phyloP scores from a whole-genome alignment of 2,329 filamentous ascomycete species.

The Graphilbum ipis-grandicollis region DNA sequence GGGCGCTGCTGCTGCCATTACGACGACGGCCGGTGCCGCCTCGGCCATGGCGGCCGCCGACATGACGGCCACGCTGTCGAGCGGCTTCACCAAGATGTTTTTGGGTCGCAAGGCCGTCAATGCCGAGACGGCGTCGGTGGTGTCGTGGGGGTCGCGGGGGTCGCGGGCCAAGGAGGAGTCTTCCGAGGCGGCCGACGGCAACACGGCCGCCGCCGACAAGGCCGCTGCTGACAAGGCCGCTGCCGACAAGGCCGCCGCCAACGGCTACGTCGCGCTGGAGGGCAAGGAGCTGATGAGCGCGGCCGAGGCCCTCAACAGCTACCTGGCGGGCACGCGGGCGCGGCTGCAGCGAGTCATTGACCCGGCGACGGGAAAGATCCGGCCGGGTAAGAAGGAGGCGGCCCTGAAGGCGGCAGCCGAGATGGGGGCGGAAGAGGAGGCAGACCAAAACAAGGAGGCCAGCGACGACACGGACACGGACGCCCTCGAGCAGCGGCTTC shows the following conservation, averaged over 20 bases:
- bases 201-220: not conserved
- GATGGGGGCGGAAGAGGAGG: not conserved
- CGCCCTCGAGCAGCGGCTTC: slow-evolving; percentile 53
- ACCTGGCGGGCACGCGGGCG: slow-evolving; percentile 69
- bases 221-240: not conserved
- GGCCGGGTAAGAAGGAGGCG: slow-evolving; percentile 20
- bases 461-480: slow-evolving; percentile 28
- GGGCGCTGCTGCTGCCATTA: no score
- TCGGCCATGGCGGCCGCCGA: slow-evolving; percentile 5
- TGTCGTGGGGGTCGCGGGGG: slow-evolving; percentile 36
- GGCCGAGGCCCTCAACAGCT: slow-evolving; percentile 68
- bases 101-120: slow-evolving; percentile 24
- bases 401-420: not conserved
- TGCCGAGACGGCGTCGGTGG: slow-evolving; percentile 40
- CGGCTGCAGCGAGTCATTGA: slow-evolving; percentile 45
- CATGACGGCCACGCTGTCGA: slow-evolving; percentile 3
- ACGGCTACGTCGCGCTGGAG: slow-evolving; percentile 27
- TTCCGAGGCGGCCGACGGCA: slow-evolving; percentile 28
- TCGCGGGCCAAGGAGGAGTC: slow-evolving; percentile 29
- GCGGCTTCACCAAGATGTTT: slow-evolving; percentile 35
- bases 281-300: slow-evolving; percentile 74
- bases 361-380: slow-evolving; percentile 43
- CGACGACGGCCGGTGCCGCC: no score
- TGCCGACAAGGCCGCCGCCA: not conserved
- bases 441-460: not conserved